phyloP scores from a whole-genome alignment of 768 basidiomycete species.

The Termitomyces sp. region DNA sequence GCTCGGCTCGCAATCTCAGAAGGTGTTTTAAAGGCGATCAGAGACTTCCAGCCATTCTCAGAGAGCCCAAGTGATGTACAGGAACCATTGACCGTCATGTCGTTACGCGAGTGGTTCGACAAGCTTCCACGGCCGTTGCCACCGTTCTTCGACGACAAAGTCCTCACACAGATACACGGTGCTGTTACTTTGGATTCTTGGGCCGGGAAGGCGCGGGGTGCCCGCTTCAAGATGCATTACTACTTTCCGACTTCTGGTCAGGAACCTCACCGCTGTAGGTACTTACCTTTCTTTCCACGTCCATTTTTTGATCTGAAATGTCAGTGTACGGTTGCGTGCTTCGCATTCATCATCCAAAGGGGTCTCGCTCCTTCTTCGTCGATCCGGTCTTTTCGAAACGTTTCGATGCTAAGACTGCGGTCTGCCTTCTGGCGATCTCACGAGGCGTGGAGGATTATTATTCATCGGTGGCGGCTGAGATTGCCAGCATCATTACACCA shows the following conservation, averaged over 20 bases:
- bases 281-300: not conserved
- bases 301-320: not conserved
- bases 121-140: slow-evolving; percentile 62
- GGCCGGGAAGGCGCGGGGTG: slow-evolving; percentile 50
- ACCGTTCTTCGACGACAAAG: slow-evolving; percentile 42
- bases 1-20: not conserved
- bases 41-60: not conserved
- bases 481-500: not conserved
- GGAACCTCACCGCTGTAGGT: slow-evolving; percentile 42
- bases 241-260: slow-evolving; percentile 27
- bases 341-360: slow-evolving; percentile 48
- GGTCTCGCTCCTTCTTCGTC: slow-evolving; percentile 55
- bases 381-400: slow-evolving; percentile 61
- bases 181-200: slow-evolving; percentile 49
- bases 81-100: slow-evolving; percentile 18
- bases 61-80: not conserved
- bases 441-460: slow-evolving; percentile 57
- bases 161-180: slow-evolving; percentile 49
- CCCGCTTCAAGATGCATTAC: slow-evolving; percentile 38
- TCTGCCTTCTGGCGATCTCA: slow-evolving; percentile 60
- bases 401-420: slow-evolving; percentile 67
- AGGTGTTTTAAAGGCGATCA: not conserved
- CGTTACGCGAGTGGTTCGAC: slow-evolving; percentile 60
- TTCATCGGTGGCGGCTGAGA: slow-evolving; percentile 30
- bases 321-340: slow-evolving; percentile 47